Evolutionary conservation across 2,329 filamentous ascomycete genomes (phyloP).

Genomic region (Trichoderma oligosporum): DNA sequence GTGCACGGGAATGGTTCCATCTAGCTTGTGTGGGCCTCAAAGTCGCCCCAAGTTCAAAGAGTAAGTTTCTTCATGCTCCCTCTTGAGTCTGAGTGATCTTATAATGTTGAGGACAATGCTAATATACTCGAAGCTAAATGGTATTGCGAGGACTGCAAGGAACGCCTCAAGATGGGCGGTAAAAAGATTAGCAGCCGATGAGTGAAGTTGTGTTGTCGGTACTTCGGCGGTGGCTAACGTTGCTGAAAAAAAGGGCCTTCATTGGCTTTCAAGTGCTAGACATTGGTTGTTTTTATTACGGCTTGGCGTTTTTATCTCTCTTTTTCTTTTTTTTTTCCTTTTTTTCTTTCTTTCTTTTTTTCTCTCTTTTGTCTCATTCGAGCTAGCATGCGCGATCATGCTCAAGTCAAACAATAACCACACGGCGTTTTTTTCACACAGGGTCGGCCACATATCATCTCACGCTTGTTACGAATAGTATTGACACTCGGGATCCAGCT

Average conservation of each 20-base stretch:
- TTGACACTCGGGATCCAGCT: background rate
- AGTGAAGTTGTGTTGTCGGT: background rate
- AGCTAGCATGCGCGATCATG: background rate
- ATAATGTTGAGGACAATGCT: background rate
- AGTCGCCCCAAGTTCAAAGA: constrained; percentile 71
- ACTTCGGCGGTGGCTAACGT: background rate
- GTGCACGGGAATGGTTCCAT: constrained; percentile 79
- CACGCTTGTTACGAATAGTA: constrained; percentile 11
- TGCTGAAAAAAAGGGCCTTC: background rate
- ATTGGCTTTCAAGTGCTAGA: background rate
- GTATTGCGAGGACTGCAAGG: constrained; percentile 78
- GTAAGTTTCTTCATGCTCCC: constrained; percentile 47
- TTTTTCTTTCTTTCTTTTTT: background rate
- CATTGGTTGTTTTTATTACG: background rate
- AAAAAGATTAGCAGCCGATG: constrained; percentile 51
- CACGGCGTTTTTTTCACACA: constrained; percentile 15
- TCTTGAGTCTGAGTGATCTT: background rate
- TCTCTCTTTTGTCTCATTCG: background rate
- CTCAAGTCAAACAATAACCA: background rate
- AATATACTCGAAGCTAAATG: constrained; percentile 59
- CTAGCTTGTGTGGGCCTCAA: constrained; percentile 75
- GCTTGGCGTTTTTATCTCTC: constrained; percentile 1
- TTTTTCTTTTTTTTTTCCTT: background rate
- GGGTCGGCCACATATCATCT: constrained; percentile 7
- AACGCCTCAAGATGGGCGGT: constrained; percentile 54